phyloP scores from a whole-genome alignment of 2,329 filamentous ascomycete genomes.

The Fusarium anguioides region DNA sequence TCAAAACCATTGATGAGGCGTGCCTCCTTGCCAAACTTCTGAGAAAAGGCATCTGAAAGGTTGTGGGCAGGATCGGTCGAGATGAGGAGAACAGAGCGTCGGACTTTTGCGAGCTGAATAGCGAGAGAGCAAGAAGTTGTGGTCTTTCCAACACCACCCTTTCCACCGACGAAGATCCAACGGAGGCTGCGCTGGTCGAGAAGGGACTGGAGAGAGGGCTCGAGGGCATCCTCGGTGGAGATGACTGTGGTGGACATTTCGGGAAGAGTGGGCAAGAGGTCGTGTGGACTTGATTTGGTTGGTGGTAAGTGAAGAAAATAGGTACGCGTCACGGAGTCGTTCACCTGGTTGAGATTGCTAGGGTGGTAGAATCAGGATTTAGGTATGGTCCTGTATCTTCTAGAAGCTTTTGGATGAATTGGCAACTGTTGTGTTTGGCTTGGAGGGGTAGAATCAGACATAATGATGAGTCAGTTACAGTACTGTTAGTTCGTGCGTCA shows the following conservation, averaged over 20 bases:
- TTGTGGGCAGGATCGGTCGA: constrained; percentile 99
- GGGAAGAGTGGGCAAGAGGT: background rate
- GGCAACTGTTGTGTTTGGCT: constrained; percentile 7
- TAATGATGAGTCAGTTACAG: background rate
- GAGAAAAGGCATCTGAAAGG: constrained; percentile 95
- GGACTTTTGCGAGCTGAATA: constrained; percentile 94
- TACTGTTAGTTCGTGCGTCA: background rate
- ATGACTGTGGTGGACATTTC: constrained; percentile 56
- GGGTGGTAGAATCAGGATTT: constrained; percentile 27
- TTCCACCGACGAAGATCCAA: constrained; percentile 99
- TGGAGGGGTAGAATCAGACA: constrained; percentile 37
- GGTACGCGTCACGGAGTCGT: background rate
- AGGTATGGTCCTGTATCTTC: constrained; percentile 37
- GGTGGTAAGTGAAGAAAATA: background rate
- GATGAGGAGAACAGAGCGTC: constrained; percentile 96
- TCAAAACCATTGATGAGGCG: constrained; percentile 90
- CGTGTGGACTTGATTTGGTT: background rate
- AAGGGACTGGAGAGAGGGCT: constrained; percentile 93
- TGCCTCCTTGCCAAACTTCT: constrained; percentile 99
- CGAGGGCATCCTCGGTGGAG: constrained; percentile 76
- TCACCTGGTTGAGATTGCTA: constrained; percentile 2
- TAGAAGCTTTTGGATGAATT: constrained; percentile 43
- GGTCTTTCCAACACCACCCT: constrained; percentile 98
- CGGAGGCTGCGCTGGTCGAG: constrained; percentile 94
- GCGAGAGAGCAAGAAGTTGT: constrained; percentile 99